Percentiles rank a stretch among this genome's conserved stretches.
phyloP scores from a whole-genome alignment of 257 asterid species.

The Petunia secreta region DNA sequence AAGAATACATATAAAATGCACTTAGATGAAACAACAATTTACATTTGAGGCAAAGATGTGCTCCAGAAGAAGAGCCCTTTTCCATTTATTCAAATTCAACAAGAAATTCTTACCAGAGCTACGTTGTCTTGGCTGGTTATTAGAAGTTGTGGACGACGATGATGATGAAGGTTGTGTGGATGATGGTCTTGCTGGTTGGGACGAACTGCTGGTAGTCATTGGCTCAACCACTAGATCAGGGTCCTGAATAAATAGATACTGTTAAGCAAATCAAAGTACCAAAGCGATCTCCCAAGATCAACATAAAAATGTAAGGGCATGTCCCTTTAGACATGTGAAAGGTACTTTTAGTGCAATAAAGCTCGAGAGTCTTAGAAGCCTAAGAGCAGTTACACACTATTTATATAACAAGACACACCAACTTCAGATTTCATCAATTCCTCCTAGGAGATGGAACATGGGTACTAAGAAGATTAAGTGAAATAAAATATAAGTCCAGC shows the following conservation, averaged over 20 bases:
- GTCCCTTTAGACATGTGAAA: neutral
- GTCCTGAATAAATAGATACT: conserved; percentile 52
- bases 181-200: conserved; percentile 66
- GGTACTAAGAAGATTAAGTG: neutral
- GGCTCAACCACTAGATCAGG: conserved; percentile 83
- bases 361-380: neutral
- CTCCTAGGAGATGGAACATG: neutral
- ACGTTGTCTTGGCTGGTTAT: conserved; percentile 53
- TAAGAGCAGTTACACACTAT: conserved; percentile 13
- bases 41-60: neutral
- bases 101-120: conserved; percentile 50
- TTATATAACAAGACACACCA: neutral
- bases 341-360: neutral
- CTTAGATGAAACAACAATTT: neutral
- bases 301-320: neutral
- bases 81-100: neutral
- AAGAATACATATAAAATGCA: conserved; percentile 20
- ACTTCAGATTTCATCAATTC: neutral
- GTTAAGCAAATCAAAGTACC: neutral
- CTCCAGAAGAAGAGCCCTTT: neutral
- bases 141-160: conserved; percentile 39
- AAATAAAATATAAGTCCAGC: neutral
- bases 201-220: conserved; percentile 55
- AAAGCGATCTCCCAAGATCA: conserved; percentile 8
- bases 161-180: conserved; percentile 56